Evolutionary conservation across 805 yeast genomes (phyloP).

Genomic region (Lipomyces yamadae): DNA sequence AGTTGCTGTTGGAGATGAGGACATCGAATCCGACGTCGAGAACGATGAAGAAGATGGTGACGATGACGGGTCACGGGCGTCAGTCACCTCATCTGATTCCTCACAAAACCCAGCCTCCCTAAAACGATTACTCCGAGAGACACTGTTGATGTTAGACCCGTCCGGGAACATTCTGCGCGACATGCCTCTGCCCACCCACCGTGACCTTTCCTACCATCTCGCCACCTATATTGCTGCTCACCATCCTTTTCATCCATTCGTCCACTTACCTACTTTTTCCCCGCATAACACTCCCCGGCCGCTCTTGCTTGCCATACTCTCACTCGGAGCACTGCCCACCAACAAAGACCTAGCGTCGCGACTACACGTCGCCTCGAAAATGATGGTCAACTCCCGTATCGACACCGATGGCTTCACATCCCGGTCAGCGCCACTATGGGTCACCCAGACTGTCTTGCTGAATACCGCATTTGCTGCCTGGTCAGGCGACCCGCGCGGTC

Average conservation of each 20-base stretch:
- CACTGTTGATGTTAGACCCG: slow-evolving; percentile 32
- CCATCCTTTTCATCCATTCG: slow-evolving; percentile 46
- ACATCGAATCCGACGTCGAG: neutral
- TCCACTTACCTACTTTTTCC: slow-evolving; percentile 45
- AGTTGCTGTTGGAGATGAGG: neutral
- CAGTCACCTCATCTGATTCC: slow-evolving; percentile 15
- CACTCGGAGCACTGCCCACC: slow-evolving; percentile 45
- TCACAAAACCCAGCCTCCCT: slow-evolving; percentile 23
- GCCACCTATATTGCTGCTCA: slow-evolving; percentile 44
- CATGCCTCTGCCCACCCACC: slow-evolving; percentile 25
- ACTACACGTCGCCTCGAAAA: slow-evolving; percentile 42
- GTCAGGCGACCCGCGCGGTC: slow-evolving; percentile 44
- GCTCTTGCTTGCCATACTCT: slow-evolving; percentile 44
- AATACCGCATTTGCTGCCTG: slow-evolving; percentile 43
- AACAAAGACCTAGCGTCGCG: slow-evolving; percentile 40
- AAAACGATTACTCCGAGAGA: slow-evolving; percentile 25
- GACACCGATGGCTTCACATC: slow-evolving; percentile 41
- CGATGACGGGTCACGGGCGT: slow-evolving; percentile 2
- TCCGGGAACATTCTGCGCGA: slow-evolving; percentile 31
- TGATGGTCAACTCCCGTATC: slow-evolving; percentile 41
- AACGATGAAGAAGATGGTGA: neutral
- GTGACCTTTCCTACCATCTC: slow-evolving; percentile 44
- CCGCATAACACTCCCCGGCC: slow-evolving; percentile 43
- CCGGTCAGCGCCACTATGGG: slow-evolving; percentile 42
- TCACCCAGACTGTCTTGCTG: slow-evolving; percentile 41